Base-by-base conservation (phyloP, 306 rosid species). In the Quercus berberidifolia region DNA sequence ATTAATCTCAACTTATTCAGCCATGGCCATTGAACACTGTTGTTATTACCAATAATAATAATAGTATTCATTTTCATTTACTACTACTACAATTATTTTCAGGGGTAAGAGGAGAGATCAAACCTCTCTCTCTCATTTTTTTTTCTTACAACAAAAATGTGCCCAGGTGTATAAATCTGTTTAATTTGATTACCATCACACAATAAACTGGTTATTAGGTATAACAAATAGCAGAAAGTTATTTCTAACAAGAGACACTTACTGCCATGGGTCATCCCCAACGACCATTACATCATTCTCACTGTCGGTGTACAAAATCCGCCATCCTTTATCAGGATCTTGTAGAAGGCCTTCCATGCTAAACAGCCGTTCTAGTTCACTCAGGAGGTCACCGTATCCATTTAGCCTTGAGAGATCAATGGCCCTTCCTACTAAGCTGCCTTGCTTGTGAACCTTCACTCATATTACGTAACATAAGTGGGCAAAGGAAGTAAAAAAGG, bases 391-490 rank as follows among this genome's bases (percentile, higher is more conserved):
- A 77, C 71, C 75, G 79, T 94, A 94, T 85, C 98, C 85, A 82
- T 77, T 88, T 85, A 94, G 74, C 84, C 88, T 89, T 26, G 97
- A 90, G 85, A 94, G 98, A 86, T 94, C 98, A 78, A 94, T 85
- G 80, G 98, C 97, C 90, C 98, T 91, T 84, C 97, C 98, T 19
- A 92, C 98, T 79, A 92, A 83, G 89, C 97, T 94, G 82, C 97
- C 97, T 90, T 94, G 98, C 92, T 94, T 92, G 95, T 94, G 98
- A 91, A 94, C 98, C 98, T 94, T 92, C 97, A 88, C 80, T 86
- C 81, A 86, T 76, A 59, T 83, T 71, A 86, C 85, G 82, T 69
- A 79, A 88, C 80, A 80, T 80, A 80, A 91, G 87, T 84, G 71
- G 85, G 88, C 83, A 89, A 81, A 80, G 76, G 77, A 87, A 83